A percentile compares a stretch with the other conserved stretches of the same genome.
phyloP scores from a whole-genome alignment of 1,284 basidiomycete genomes.

The Rhodotorula sp. region DNA sequence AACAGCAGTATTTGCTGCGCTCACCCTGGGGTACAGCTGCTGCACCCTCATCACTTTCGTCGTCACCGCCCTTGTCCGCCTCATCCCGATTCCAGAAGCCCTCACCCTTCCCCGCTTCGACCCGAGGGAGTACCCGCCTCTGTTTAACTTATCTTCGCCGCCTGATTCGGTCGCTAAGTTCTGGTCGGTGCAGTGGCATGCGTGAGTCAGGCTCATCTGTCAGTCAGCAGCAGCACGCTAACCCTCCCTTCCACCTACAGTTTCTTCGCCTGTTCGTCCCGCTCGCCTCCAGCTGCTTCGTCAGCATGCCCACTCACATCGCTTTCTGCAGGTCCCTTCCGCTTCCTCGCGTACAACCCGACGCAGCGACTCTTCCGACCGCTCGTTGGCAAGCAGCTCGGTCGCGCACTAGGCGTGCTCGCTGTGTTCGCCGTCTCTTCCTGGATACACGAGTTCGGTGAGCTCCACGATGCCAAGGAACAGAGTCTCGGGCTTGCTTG shows the following conservation, averaged over 20 bases:
- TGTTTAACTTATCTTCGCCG: slow-evolving; percentile 18
- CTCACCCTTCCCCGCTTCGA: slow-evolving; percentile 21
- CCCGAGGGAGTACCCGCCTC: slow-evolving; percentile 28
- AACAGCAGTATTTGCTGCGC: slow-evolving; percentile 22
- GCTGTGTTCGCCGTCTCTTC: slow-evolving; percentile 29
- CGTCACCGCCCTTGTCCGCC: slow-evolving; percentile 2
- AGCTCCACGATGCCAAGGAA: neutral
- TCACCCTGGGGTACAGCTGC: slow-evolving; percentile 26
- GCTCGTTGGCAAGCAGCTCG: slow-evolving; percentile 11
- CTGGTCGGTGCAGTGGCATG: slow-evolving; percentile 35
- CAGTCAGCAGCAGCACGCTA: no score
- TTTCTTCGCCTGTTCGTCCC: neutral
- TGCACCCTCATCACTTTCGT: slow-evolving; percentile 20
- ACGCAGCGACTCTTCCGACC: neutral
- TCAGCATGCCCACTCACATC: neutral
- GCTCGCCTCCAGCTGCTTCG: neutral
- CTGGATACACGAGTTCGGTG: slow-evolving; percentile 36
- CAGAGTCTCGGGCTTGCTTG: no score
- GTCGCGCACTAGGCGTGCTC: slow-evolving; percentile 13
- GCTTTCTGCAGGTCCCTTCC: slow-evolving; percentile 17
- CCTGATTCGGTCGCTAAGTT: slow-evolving; percentile 22
- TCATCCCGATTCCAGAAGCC: neutral
- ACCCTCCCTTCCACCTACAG: neutral
- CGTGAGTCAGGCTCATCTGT: slow-evolving; percentile 26
- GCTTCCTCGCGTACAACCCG: slow-evolving; percentile 30